Percentiles rank a stretch among this genome's conserved stretches.
Evolutionary conservation across 108 stramenopile species (phyloP).

Genomic region (Aureococcus anophagefferens): DNA sequence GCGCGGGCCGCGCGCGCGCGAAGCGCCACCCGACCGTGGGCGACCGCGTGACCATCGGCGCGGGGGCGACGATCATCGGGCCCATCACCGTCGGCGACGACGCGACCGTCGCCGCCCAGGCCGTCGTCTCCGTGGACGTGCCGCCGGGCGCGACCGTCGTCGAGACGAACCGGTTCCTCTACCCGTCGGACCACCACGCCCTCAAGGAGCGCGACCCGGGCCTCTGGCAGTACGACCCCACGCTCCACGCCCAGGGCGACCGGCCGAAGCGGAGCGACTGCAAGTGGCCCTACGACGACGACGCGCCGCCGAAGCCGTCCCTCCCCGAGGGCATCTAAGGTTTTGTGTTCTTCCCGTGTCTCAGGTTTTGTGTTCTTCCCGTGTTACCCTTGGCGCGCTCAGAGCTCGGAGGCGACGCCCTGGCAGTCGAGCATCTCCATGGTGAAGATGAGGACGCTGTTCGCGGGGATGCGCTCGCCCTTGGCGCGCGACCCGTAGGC

Average conservation of each 20-base stretch:
- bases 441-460: conserved; percentile 22
- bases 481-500: conserved; percentile 28
- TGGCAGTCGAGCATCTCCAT: conserved; percentile 19
- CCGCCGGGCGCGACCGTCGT: conserved; percentile 30
- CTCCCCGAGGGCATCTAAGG: too few relatives aligned
- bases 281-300: too few relatives aligned
- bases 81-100: conserved; percentile 47
- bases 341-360: too few relatives aligned
- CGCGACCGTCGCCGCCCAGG: conserved; percentile 40
- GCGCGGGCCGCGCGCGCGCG: conserved; percentile 43
- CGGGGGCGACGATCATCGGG: conserved; percentile 51
- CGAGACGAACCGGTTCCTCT: too few relatives aligned
- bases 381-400: too few relatives aligned
- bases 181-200: too few relatives aligned
- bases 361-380: too few relatives aligned
- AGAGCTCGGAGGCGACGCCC: neutral
- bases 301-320: too few relatives aligned
- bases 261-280: too few relatives aligned
- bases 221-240: too few relatives aligned
- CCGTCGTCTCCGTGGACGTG: conserved; percentile 31
- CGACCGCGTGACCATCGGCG: conserved; percentile 50
- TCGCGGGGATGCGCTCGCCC: conserved; percentile 17
- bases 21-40: conserved; percentile 65
- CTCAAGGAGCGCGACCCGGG: too few relatives aligned
- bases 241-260: too few relatives aligned